A percentile compares a stretch with the other conserved stretches of the same genome.
Evolutionary conservation across 2,329 filamentous ascomycete genomes (phyloP).

Genomic region (Neocatenulostroma microsporum): DNA sequence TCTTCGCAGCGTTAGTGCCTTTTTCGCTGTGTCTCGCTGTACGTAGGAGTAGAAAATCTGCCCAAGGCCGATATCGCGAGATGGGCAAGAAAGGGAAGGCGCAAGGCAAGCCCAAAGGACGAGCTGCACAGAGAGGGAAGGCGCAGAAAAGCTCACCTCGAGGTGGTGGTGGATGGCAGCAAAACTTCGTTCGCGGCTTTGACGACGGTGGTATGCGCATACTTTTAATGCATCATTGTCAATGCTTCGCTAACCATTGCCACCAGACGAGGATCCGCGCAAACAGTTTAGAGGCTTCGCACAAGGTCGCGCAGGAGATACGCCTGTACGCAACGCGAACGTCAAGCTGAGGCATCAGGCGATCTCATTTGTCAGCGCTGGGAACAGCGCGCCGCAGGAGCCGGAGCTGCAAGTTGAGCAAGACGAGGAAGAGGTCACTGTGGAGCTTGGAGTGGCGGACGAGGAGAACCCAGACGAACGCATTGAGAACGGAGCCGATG

Average conservation of each 20-base stretch:
- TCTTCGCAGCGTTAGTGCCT: background rate
- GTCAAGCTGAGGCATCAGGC: constrained; percentile 48
- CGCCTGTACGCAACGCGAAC: constrained; percentile 38
- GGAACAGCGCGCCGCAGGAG: constrained; percentile 34
- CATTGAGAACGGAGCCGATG: constrained; percentile 15
- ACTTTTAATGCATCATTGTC: no score
- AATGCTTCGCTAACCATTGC: background rate
- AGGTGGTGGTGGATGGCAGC: background rate
- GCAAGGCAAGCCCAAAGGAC: constrained; percentile 10
- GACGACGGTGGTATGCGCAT: no score
- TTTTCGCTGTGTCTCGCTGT: no score
- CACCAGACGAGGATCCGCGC: constrained; percentile 6
- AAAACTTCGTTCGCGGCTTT: constrained; percentile 1
- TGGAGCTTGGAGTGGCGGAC: constrained; percentile 14
- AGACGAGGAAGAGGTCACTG: constrained; percentile 11
- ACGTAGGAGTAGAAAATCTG: no score
- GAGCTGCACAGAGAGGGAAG: constrained; percentile 13
- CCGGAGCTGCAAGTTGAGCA: constrained; percentile 27
- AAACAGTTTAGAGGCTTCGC: constrained; percentile 25
- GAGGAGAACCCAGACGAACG: constrained; percentile 16
- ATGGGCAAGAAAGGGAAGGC: constrained; percentile 19
- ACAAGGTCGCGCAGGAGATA: constrained; percentile 10
- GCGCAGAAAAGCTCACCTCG: constrained; percentile 6
- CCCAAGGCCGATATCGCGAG: constrained; percentile 1
- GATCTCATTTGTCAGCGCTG: constrained; percentile 56